Evolutionary conservation across 768 basidiomycete genomes (phyloP).

Genomic region (Lactarius vividus): DNA sequence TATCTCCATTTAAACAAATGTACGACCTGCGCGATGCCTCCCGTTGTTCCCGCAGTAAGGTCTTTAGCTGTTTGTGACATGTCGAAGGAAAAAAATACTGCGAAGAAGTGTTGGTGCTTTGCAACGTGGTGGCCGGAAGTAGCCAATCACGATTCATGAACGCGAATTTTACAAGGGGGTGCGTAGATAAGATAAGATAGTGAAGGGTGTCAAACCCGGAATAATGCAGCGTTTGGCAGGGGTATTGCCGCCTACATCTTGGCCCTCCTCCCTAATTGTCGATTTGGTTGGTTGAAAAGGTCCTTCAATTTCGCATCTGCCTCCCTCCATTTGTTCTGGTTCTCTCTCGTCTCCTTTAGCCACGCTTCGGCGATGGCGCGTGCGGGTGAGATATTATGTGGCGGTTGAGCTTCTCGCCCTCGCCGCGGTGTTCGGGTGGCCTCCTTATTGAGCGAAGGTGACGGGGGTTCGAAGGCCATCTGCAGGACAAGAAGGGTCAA

Average conservation of each 20-base stretch:
- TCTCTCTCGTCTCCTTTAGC: slow-evolving; percentile 59
- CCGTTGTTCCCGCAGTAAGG: slow-evolving; percentile 84
- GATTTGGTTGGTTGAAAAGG: slow-evolving; percentile 53
- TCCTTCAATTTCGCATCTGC: slow-evolving; percentile 48
- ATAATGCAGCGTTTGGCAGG: slow-evolving; percentile 16
- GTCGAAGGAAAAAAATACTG: slow-evolving; percentile 9
- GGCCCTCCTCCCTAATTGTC: slow-evolving; percentile 35
- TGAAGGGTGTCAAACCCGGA: slow-evolving; percentile 10
- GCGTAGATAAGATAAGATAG: slow-evolving; percentile 35
- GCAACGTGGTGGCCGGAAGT: slow-evolving; percentile 12
- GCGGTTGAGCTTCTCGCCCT: slow-evolving; percentile 17
- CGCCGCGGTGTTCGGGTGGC: slow-evolving; percentile 23
- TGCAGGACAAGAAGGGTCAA: slow-evolving; percentile 6
- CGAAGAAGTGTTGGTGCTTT: background rate
- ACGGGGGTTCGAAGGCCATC: slow-evolving; percentile 30
- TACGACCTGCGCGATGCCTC: slow-evolving; percentile 80
- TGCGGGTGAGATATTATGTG: slow-evolving; percentile 43
- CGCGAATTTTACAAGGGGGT: slow-evolving; percentile 23
- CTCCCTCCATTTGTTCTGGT: slow-evolving; percentile 58
- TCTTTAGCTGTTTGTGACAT: slow-evolving; percentile 76
- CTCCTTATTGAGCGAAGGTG: slow-evolving; percentile 27
- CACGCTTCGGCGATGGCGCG: slow-evolving; percentile 69
- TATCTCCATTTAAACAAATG: slow-evolving; percentile 4
- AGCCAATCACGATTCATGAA: slow-evolving; percentile 24
- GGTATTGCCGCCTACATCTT: slow-evolving; percentile 28